Conservation (phyloP, 1,284 basidiomycete genomes). For the Rhodotorula sp. region DNA sequence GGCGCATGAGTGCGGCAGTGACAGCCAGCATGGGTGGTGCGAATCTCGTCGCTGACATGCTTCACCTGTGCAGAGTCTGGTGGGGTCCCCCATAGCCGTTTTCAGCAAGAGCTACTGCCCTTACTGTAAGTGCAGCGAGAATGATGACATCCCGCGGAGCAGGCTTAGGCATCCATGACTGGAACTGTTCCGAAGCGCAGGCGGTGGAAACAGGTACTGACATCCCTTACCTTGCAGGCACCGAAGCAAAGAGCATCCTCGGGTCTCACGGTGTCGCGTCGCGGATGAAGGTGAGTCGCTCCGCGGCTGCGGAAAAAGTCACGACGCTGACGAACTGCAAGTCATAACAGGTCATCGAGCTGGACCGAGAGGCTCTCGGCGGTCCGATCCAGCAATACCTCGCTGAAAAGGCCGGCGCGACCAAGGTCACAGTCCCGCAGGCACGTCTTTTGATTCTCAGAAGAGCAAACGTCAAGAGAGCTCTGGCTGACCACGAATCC, state of each 20-base stretch:
- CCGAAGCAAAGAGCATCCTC: conserved; percentile 24
- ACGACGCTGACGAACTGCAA: neutral
- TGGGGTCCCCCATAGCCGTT: conserved; percentile 20
- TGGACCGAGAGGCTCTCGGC: conserved; percentile 29
- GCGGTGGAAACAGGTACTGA: too few relatives aligned
- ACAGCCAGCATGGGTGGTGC: neutral
- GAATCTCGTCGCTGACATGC: neutral
- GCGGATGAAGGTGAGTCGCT: conserved; percentile 21
- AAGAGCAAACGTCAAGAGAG: too few relatives aligned
- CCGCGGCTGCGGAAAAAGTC: neutral
- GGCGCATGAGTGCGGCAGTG: neutral
- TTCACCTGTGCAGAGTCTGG: neutral
- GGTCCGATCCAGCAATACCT: conserved; percentile 33
- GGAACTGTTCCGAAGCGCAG: too few relatives aligned
- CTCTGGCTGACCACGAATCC: neutral
- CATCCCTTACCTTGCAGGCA: neutral
- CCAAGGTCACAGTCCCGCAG: conserved; percentile 39
- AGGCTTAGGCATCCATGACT: too few relatives aligned
- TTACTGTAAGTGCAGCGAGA: conserved; percentile 17
- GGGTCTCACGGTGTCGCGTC: conserved; percentile 1
- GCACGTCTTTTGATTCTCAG: conserved; percentile 1
- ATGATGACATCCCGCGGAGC: neutral
- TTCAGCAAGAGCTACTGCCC: conserved; percentile 38
- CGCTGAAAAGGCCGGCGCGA: conserved; percentile 17
- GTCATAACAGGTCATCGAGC: conserved; percentile 26